These are phyloP conservation scores for Pseudogymnoascus sp. DNA, from an alignment of 2,329 filamentous ascomycete species.

Conservation along the genomic window DNA sequence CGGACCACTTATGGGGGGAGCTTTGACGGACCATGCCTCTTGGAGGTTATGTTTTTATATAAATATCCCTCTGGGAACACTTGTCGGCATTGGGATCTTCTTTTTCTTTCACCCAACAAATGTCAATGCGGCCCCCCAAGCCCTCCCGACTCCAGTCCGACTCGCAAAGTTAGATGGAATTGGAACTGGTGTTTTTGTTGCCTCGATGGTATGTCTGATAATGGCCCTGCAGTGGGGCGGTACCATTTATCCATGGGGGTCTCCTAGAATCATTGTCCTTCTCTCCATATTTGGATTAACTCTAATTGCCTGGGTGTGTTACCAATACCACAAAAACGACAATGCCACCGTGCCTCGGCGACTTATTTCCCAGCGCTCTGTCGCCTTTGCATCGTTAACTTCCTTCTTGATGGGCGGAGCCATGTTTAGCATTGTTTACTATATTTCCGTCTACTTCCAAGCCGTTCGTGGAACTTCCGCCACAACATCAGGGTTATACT, in stretches of 20 bases:
- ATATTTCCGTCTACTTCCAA: slow-evolving; percentile 40
- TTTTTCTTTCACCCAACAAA: slow-evolving; percentile 33
- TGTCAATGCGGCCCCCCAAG: slow-evolving; percentile 28
- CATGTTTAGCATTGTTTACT: slow-evolving; percentile 30
- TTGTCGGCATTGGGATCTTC: slow-evolving; percentile 29
- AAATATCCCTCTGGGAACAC: slow-evolving; percentile 35
- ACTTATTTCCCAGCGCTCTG: slow-evolving; percentile 30
- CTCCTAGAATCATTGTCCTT: slow-evolving; percentile 29
- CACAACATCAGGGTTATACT: slow-evolving; percentile 32
- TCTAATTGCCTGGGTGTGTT: slow-evolving; percentile 8
- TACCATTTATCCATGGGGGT: slow-evolving; percentile 37
- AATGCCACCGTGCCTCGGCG: slow-evolving; percentile 31
- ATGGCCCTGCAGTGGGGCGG: slow-evolving; percentile 32
- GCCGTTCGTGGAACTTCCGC: slow-evolving; percentile 34
- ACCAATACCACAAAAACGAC: slow-evolving; percentile 29
- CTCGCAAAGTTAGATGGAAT: slow-evolving; percentile 39
- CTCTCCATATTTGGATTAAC: slow-evolving; percentile 24
- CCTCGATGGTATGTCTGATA: slow-evolving; percentile 30
- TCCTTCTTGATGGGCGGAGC: slow-evolving; percentile 28
- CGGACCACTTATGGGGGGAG: slow-evolving; percentile 33
- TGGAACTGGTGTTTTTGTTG: slow-evolving; percentile 25
- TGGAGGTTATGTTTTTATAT: slow-evolving; percentile 29
- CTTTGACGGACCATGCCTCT: slow-evolving; percentile 31
- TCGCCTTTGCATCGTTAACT: slow-evolving; percentile 27
- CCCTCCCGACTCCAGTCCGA: slow-evolving; percentile 36